Conservation (phyloP, 192 early-diverging fungal genomes). For the Coemansia sp. region DNA sequence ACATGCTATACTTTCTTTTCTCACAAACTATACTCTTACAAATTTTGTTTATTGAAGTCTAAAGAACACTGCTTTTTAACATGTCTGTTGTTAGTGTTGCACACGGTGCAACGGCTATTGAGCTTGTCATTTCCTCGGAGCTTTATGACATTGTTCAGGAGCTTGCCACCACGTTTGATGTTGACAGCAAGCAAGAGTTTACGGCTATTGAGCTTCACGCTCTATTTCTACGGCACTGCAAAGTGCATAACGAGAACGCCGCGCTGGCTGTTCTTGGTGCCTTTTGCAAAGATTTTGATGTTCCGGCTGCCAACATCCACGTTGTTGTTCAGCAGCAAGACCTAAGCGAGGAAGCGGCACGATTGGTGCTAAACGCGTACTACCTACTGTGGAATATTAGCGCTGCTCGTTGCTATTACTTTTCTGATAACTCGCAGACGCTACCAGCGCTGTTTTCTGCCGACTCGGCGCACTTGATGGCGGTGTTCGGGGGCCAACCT, state of each 20-base stretch:
- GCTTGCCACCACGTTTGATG: background rate
- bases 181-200: background rate
- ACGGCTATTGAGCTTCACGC: slow-evolving; percentile 23
- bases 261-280: slow-evolving; percentile 8
- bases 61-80: no score
- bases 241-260: background rate
- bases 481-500: slow-evolving; percentile 93
- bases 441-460: slow-evolving; percentile 36
- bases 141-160: background rate
- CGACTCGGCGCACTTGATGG: slow-evolving; percentile 62
- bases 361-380: slow-evolving; percentile 22
- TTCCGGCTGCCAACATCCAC: slow-evolving; percentile 7
- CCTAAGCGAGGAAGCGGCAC: slow-evolving; percentile 4
- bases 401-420: slow-evolving; percentile 66
- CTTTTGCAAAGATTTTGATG: slow-evolving; percentile 1
- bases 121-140: no score
- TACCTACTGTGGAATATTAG: slow-evolving; percentile 10
- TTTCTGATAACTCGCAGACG: background rate
- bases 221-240: slow-evolving; percentile 16
- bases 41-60: no score
- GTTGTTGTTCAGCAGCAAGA: slow-evolving; percentile 7
- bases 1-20: no score
- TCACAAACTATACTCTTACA: no score
- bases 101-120: no score
- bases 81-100: no score